Evolutionary conservation across 2,329 filamentous ascomycete genomes (phyloP), one percentile per base, ranked within the genome.

Genomic region (Clarireedia monteithiana): DNA sequence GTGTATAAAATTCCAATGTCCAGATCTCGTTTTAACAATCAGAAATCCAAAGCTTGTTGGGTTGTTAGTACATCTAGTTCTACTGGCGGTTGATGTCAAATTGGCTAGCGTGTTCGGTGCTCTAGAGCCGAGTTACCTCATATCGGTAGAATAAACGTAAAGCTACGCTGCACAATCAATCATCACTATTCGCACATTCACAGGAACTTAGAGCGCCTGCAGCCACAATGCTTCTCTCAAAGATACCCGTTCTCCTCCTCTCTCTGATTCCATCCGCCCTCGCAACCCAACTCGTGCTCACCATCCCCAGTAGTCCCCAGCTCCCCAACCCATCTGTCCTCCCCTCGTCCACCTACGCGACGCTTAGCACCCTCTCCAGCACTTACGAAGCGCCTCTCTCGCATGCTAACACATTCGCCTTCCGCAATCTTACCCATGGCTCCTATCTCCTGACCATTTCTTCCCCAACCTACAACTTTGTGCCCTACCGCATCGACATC

Each of bases 401-500:
- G 12, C 74, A 79, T 42, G 72, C 77, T 63, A 88, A 89, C 70
- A 84, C 82, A 24, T 90, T 96, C 67, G 77, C 83, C 60, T 96
- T 96, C 76, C 73, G 72, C 62, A 84, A 91, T 64, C 77, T 96
- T 52, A 78, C 80, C 5, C 70, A 78, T 0, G 87, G 85, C 1
- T 89, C 84, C 57, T 96, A 96, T 70, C 80, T 97, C 5, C 83
- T 88, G 48, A 89, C 94, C 63, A 78, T 97, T 49, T 83, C 91
- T 73, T 86, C 84, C 68, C 74, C 81, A 27, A 86, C 88, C 55
- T 83, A 87, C 70, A 78, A 78, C 53, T 97, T 96, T 69, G 81
- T 83, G 63, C 88, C 90, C 10, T 76, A 95, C 70, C 80, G 92
- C 46, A 80, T 97, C 30, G 94, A 97, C 68, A 81, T 94, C 17